phyloP scores from a whole-genome alignment of 1,284 basidiomycete species.

The Marasmius tenuissimus region DNA sequence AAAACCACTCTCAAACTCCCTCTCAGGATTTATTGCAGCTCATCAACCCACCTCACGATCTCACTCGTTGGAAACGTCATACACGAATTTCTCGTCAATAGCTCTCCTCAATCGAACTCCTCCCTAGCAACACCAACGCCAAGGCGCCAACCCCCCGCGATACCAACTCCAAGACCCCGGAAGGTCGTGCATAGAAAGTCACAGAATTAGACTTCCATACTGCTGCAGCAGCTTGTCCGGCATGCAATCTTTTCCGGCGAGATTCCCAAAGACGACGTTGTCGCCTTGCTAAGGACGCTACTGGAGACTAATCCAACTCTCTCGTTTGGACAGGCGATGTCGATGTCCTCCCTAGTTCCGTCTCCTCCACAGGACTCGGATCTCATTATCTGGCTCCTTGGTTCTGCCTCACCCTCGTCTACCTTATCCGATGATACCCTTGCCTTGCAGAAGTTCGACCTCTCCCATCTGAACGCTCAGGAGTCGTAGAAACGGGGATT shows the following conservation, averaged over 20 bases:
- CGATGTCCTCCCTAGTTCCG: background rate
- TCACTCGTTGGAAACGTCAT: too few relatives aligned
- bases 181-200: too few relatives aligned
- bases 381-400: slow-evolving; percentile 10
- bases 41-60: too few relatives aligned
- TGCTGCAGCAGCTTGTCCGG: slow-evolving; percentile 57
- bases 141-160: too few relatives aligned
- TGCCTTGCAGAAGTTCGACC: slow-evolving; percentile 61
- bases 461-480: slow-evolving; percentile 66
- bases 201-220: slow-evolving; percentile 60
- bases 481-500: slow-evolving; percentile 90
- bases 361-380: slow-evolving; percentile 15
- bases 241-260: slow-evolving; percentile 35
- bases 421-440: slow-evolving; percentile 54
- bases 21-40: too few relatives aligned
- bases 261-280: background rate
- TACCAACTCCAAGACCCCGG: too few relatives aligned
- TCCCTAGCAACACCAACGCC: too few relatives aligned
- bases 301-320: background rate
- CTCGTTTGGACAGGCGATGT: background rate
- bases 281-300: background rate
- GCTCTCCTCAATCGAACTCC: too few relatives aligned
- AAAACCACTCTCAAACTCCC: too few relatives aligned
- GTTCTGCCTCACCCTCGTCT: background rate
- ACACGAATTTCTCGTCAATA: too few relatives aligned